phyloP scores from a whole-genome alignment of 2,329 filamentous ascomycete genomes.

The Magnaporthiopsis rhizophila region DNA sequence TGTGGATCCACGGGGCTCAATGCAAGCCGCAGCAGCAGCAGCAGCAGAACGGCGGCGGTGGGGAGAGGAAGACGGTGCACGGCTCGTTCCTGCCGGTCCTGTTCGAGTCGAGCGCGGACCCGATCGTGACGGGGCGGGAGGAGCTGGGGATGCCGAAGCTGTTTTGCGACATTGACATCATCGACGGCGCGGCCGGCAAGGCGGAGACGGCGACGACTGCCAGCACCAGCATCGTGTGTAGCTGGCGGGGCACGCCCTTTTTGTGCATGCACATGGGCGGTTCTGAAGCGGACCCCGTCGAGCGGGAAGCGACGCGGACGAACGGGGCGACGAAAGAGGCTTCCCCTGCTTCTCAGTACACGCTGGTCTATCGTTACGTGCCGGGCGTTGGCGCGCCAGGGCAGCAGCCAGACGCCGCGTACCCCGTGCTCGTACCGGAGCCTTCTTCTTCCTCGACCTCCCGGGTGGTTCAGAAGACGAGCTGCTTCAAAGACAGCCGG shows the following conservation, averaged over 20 bases:
- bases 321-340: too few relatives aligned
- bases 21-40: conserved; percentile 24
- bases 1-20: conserved; percentile 55
- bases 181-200: neutral
- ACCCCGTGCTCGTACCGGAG: conserved; percentile 33
- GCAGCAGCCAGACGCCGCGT: conserved; percentile 41
- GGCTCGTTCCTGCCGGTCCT: conserved; percentile 50
- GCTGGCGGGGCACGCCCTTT: conserved; percentile 29
- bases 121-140: conserved; percentile 51
- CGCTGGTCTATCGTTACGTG: conserved; percentile 48
- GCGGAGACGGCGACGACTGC: conserved; percentile 9
- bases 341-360: conserved; percentile 5
- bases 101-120: conserved; percentile 51
- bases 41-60: conserved; percentile 36
- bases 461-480: conserved; percentile 26
- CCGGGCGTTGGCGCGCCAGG: conserved; percentile 44
- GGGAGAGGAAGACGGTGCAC: conserved; percentile 21
- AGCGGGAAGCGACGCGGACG: neutral
- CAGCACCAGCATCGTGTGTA: conserved; percentile 29
- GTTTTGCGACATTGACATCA: conserved; percentile 40
- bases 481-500: conserved; percentile 25
- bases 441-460: conserved; percentile 26
- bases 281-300: conserved; percentile 10
- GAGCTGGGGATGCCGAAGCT: conserved; percentile 56
- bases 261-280: too few relatives aligned